Evolutionary conservation across 768 basidiomycete species (phyloP).

Genomic region (Boletus subparvulus): DNA sequence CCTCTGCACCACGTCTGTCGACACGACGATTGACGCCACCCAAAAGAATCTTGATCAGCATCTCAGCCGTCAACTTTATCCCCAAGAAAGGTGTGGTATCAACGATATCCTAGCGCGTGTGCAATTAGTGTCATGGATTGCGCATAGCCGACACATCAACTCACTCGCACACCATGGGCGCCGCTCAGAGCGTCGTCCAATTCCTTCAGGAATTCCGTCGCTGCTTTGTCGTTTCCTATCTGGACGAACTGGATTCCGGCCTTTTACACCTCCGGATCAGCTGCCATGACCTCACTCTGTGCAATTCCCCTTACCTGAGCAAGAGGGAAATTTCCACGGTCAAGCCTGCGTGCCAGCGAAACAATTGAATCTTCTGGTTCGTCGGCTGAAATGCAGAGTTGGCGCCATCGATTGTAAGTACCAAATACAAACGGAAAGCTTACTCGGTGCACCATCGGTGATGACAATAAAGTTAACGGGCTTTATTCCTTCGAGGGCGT

Average conservation of each 20-base stretch:
- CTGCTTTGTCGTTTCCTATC: conserved; percentile 48
- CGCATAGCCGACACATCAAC: background rate
- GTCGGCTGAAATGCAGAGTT: conserved; percentile 39
- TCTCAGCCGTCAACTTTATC: conserved; percentile 42
- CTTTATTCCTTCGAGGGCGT: conserved; percentile 40
- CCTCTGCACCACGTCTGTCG: conserved; percentile 34
- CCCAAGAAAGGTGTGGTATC: conserved; percentile 61
- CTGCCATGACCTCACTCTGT: background rate
- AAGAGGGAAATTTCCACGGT: conserved; percentile 49
- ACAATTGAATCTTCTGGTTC: conserved; percentile 51
- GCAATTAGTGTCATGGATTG: background rate
- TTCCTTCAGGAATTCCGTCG: conserved; percentile 46
- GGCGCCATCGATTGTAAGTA: no score
- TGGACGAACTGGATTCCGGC: conserved; percentile 74
- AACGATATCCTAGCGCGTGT: conserved; percentile 57
- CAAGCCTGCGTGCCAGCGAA: conserved; percentile 48
- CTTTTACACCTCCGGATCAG: conserved; percentile 31
- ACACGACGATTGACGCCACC: conserved; percentile 64
- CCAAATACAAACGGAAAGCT: conserved; percentile 16
- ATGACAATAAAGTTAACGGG: conserved; percentile 60
- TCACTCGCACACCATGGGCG: conserved; percentile 45
- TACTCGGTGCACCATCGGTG: conserved; percentile 64
- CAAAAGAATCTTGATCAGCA: conserved; percentile 60
- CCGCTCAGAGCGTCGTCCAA: conserved; percentile 57
- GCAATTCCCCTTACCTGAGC: conserved; percentile 42